Conservation (phyloP, 2,329 filamentous ascomycete genomes). For the Xylogone sp. region DNA sequence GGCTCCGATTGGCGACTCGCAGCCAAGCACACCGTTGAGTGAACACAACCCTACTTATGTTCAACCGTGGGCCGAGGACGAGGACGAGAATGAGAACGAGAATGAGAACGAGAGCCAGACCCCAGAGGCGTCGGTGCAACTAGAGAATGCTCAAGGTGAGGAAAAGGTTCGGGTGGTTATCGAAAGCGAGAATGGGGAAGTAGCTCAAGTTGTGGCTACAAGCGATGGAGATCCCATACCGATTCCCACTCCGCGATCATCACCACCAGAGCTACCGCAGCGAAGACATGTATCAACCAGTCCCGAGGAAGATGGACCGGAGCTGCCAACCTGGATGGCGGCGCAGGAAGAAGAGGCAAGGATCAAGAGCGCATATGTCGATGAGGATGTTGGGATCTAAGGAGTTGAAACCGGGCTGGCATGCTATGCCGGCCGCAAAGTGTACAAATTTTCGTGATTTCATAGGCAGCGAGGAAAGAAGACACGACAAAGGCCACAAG, state of each 20-base stretch:
- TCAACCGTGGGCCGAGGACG: constrained; percentile 33
- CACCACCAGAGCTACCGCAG: constrained; percentile 19
- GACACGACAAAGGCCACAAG: no score
- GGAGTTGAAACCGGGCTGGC: background rate
- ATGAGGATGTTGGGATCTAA: constrained; percentile 22
- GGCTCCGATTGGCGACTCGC: constrained; percentile 61
- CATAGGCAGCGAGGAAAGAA: no score
- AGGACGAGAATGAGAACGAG: constrained; percentile 19
- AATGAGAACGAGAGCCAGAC: constrained; percentile 20
- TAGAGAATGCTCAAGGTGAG: background rate
- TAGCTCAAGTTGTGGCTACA: background rate
- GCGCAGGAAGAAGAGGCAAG: constrained; percentile 32
- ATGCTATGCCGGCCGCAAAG: background rate
- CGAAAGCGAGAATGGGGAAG: background rate
- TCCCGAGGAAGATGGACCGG: constrained; percentile 27
- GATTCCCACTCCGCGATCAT: background rate
- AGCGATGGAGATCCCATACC: constrained; percentile 1
- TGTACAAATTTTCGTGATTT: no score
- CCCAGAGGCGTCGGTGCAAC: background rate
- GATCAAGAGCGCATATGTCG: constrained; percentile 26
- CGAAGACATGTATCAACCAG: constrained; percentile 22
- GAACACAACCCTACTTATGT: constrained; percentile 30
- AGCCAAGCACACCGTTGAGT: constrained; percentile 47
- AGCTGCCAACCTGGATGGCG: constrained; percentile 27
- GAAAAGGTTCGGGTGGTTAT: background rate